phyloP scores from a whole-genome alignment of 2,329 filamentous ascomycete genomes.

The Fusarium liriodendri region DNA sequence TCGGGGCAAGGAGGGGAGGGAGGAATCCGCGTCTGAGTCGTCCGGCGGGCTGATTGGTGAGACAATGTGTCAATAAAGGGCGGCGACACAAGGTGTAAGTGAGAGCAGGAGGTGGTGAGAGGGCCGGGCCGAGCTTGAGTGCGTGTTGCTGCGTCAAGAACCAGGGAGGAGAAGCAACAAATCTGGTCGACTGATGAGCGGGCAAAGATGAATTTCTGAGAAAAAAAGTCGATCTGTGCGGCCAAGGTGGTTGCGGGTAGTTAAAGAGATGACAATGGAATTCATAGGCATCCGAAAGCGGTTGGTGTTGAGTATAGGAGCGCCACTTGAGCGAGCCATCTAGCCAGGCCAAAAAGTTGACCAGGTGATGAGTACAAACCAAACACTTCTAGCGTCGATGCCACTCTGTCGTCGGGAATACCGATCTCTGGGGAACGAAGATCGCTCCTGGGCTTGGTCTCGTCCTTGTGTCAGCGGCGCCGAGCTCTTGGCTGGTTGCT shows the following conservation, averaged over 20 bases:
- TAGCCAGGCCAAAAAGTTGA: conserved; percentile 35
- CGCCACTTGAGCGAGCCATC: conserved; percentile 29
- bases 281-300: conserved; percentile 39
- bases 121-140: not conserved
- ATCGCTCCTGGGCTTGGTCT: conserved; percentile 32
- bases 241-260: conserved; percentile 28
- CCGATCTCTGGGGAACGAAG: conserved; percentile 33
- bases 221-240: conserved; percentile 16
- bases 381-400: conserved; percentile 20
- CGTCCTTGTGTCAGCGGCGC: conserved; percentile 37
- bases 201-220: conserved; percentile 8
- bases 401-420: conserved; percentile 32
- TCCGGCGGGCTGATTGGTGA: conserved; percentile 31
- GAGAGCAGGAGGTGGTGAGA: conserved; percentile 6
- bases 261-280: conserved; percentile 38
- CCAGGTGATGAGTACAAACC: conserved; percentile 36
- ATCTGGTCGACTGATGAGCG: not conserved
- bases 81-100: conserved; percentile 28
- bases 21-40: conserved; percentile 30
- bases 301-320: conserved; percentile 40
- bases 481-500: conserved; percentile 32
- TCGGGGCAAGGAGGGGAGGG: conserved; percentile 19
- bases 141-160: conserved; percentile 3
- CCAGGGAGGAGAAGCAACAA: not conserved
- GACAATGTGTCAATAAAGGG: conserved; percentile 35